Evolutionary conservation across 2,329 filamentous ascomycete genomes (phyloP).

Genomic region (Penicillium fuscoglaucum): DNA sequence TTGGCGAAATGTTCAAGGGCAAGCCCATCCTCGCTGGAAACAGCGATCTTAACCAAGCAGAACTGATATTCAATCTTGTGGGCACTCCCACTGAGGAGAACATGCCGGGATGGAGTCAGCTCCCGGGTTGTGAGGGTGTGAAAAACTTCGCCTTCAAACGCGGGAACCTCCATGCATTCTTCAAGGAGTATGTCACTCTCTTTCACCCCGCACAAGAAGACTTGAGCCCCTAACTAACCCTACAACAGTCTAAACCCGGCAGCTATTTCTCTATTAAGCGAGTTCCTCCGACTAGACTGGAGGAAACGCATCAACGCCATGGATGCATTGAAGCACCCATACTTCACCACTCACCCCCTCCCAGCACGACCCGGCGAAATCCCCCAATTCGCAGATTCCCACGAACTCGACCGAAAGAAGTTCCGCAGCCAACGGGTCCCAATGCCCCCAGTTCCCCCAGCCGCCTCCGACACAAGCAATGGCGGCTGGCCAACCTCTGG

Average conservation of each 20-base stretch:
- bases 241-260: slow-evolving; percentile 60
- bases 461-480: slow-evolving; percentile 74
- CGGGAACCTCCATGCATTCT: slow-evolving; percentile 70
- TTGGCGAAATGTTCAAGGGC: slow-evolving; percentile 94
- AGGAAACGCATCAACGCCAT: slow-evolving; percentile 84
- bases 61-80: slow-evolving; percentile 90
- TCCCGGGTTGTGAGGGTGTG: slow-evolving; percentile 79
- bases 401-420: slow-evolving; percentile 92
- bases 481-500: slow-evolving; percentile 52
- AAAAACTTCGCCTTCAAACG: slow-evolving; percentile 60
- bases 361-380: slow-evolving; percentile 82
- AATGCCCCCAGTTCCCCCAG: slow-evolving; percentile 85
- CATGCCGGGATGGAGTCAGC: slow-evolving; percentile 85
- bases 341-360: slow-evolving; percentile 76
- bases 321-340: slow-evolving; percentile 88
- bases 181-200: slow-evolving; percentile 62
- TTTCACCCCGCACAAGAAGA: background rate
- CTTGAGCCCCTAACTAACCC: background rate
- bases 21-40: slow-evolving; percentile 91
- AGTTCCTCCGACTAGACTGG: slow-evolving; percentile 88
- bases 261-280: slow-evolving; percentile 75
- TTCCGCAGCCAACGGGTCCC: slow-evolving; percentile 82
- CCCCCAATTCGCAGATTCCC: slow-evolving; percentile 89
- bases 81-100: slow-evolving; percentile 84
- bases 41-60: slow-evolving; percentile 83